phyloP scores from a whole-genome alignment of 176 grass and related monocot species.

The Aegilops bicornis region DNA sequence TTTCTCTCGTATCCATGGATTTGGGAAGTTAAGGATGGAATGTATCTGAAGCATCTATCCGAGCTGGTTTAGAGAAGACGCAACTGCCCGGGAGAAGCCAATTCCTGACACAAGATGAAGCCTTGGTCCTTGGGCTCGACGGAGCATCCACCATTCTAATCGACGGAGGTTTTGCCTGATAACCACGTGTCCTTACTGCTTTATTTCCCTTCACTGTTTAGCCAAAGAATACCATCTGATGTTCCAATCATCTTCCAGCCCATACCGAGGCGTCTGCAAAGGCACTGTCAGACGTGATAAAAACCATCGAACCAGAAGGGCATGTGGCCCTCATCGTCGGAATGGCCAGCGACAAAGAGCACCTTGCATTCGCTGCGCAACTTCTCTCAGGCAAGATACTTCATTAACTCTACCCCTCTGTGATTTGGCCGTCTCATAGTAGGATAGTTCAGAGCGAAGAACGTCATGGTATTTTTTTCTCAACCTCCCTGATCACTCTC shows the following conservation, averaged over 20 bases:
- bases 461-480: neutral
- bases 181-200: neutral
- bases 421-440: neutral
- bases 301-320: constrained; percentile 41
- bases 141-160: constrained; percentile 44
- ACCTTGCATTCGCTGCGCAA: constrained; percentile 65
- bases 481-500: neutral
- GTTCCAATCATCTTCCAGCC: constrained; percentile 48
- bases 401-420: neutral
- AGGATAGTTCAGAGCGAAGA: neutral
- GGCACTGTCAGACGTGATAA: constrained; percentile 64
- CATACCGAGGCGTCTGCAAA: constrained; percentile 86
- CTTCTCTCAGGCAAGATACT: constrained; percentile 60
- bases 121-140: constrained; percentile 45
- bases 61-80: constrained; percentile 61
- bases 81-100: constrained; percentile 69
- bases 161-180: constrained; percentile 57
- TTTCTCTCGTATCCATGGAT: neutral
- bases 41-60: constrained; percentile 69
- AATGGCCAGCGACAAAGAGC: constrained; percentile 89
- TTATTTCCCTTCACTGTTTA: neutral
- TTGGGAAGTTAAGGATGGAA: constrained; percentile 61
- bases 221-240: constrained; percentile 4
- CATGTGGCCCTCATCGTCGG: constrained; percentile 67
- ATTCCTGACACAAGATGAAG: constrained; percentile 64